Base-by-base conservation (phyloP, 768 basidiomycete species). In the Suillus americanus region DNA sequence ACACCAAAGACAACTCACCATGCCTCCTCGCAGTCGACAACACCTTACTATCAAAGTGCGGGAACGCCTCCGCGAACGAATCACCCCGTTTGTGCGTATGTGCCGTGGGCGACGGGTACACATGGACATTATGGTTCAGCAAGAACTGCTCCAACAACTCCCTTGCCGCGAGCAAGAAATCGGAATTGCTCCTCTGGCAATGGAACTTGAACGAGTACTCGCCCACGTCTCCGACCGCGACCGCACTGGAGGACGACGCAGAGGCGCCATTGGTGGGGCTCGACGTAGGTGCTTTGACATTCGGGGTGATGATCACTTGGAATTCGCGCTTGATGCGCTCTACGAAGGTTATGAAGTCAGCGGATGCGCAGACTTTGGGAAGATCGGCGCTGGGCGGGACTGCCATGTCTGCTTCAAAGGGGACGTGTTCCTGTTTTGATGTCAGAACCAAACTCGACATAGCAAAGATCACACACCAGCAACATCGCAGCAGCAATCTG, bases 401-500 rank as follows among this genome's bases (percentile, higher is more conserved):
- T 48, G 89, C 87, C 86, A 97, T 91, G 69, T 97, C 94, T 16
- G 95, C 95, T 75, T 98, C 95, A 72, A 97, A 97, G 4, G 95
- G 95, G 65, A 98, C 94, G 71, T 97, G 94, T 73, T 97, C 95
- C 95, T 97, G 28, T 20, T 51, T 7, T 35, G 48, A 43, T n/a
- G 33, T 60, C 30, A 66, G 13, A 8, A 33, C 46, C 37, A 9
- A 18, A 23, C 9, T 7, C 7, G 3, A 10, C 37, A 35, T 18
- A 59, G 55, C 18, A 57, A 40, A 48, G 16, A 51, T 14, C 37
- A 78, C 89, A 45, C 73, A 95, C 94, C 78, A 99, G 80, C 63
- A 99, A 81, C 95, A 97, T 97, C 8, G 96, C 91, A 33, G 92
- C 94, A 28, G 97, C 95, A 70, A 98, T 97, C 74, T 96, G 94